Evolutionary conservation across 2,329 filamentous ascomycete genomes (phyloP), one percentile per base, ranked within the genome.

Genomic region (Colletotrichum tabaci): DNA sequence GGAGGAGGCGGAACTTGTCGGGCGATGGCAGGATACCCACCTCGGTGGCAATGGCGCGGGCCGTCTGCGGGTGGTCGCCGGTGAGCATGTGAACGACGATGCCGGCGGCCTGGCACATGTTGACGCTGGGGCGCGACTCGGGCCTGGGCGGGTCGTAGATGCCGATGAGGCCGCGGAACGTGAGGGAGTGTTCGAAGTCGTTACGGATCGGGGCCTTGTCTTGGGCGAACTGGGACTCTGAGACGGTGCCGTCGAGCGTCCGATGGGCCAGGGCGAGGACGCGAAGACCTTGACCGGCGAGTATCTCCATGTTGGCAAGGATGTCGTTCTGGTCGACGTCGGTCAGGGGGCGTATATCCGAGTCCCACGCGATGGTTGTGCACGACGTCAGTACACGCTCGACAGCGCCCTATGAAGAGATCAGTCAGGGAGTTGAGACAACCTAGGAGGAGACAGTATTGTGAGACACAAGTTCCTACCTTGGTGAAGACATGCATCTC

Each of bases 121-220:
- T 79, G 55, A 92, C 89, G 0, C 89, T 88, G 1, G 84, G 87
- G 2, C 86, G 88, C 4, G 91, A 91, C 77, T 93, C 92, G 0
- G 88, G 85, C 1, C 92, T 90, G 73, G 92, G 92, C 4, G 92
- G 92, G 71, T 94, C 92, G 74, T 93, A 93, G n/a, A 94, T 85
- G 61, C 91, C 92, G 72, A 93, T 88, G 13, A 94, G 84, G 1
- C 93, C 93, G 44, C 90, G 87, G 82, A 93, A 93, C 53, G 85
- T 83, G 42, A 94, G 86, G 23, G 90, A 84, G 21, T 84, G 84
- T 76, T 94, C 92, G 15, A 93, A 84, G 4, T 85, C 79, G 7
- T 85, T 84, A 16, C 92, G 89, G 7, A 87, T 81, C 13, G 87
- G 78, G 44, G 87, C 82, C 60, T 84, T 80, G 62, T 80, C 76